phyloP scores from a whole-genome alignment of 768 basidiomycete genomes.

The Mycena epipterygia region DNA sequence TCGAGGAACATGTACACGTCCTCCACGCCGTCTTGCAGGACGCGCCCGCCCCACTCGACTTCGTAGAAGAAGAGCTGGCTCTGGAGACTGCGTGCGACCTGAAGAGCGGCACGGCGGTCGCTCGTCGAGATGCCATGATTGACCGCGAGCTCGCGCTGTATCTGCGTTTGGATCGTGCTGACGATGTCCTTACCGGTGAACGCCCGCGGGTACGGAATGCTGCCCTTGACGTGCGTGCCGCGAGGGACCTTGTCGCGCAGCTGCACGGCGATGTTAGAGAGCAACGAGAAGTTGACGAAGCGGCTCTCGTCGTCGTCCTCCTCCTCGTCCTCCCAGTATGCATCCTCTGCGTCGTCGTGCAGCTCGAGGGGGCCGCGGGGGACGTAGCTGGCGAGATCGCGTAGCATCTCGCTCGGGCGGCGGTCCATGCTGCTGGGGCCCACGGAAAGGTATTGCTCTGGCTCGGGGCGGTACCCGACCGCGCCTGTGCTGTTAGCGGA shows the following conservation, averaged over 20 bases:
- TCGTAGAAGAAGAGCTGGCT: conserved; percentile 96
- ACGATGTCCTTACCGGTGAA: conserved; percentile 98
- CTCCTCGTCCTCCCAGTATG: conserved; percentile 68
- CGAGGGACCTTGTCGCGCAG: conserved; percentile 92
- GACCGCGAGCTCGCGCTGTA: conserved; percentile 87
- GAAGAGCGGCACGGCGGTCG: conserved; percentile 87
- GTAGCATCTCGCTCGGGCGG: conserved; percentile 37
- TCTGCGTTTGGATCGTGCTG: conserved; percentile 88
- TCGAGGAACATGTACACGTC: conserved; percentile 96
- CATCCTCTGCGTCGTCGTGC: conserved; percentile 60
- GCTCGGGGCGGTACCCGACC: conserved; percentile 16
- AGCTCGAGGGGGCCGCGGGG: conserved; percentile 51
- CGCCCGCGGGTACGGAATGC: conserved; percentile 89
- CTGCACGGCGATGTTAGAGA: conserved; percentile 91
- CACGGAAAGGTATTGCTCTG: conserved; percentile 28
- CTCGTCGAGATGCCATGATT: conserved; percentile 80
- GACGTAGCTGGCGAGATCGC: conserved; percentile 34
- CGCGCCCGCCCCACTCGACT: conserved; percentile 92
- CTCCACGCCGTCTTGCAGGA: conserved; percentile 89
- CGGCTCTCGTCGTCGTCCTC: conserved; percentile 77
- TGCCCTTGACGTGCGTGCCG: conserved; percentile 90
- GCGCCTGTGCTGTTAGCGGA: conserved; percentile 36
- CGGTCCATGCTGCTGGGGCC: conserved; percentile 31
- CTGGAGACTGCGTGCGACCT: conserved; percentile 88
- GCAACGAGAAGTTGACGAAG: conserved; percentile 90